Base-by-base conservation (phyloP, 2,329 filamentous ascomycete species). In the Ascosphaera aggregata region DNA sequence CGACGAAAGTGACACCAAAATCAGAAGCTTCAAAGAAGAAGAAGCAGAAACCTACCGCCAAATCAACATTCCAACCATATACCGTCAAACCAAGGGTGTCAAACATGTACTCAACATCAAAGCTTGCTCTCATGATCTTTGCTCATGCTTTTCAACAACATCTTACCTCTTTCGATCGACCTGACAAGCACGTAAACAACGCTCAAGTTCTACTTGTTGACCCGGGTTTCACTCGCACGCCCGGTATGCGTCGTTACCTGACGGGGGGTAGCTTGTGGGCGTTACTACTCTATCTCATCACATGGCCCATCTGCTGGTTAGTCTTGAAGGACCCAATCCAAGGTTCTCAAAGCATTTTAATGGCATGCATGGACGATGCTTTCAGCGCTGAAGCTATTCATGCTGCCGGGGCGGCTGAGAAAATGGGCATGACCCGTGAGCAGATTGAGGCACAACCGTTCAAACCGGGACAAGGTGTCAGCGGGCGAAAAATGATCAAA, bases 91-190 rank as follows among this genome's bases (percentile, higher is more conserved):
- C 39, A 13, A 30, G 22, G 9, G 34, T 20, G 34, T 38, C 18
- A 18, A 45, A 45, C 36, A 15, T 80, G 64, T 78, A 51, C 62
- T 69, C 58, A 71, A 67, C 62, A 68, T 76, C 65, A 63, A 64
- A 69, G 51, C 53, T 95, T 19, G 82, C 89, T 0, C 64, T 94
- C 36, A 91, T 86, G 66, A 73, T 79, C 13, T 95, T 98, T 53
- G 85, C 80, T 0, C 70, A 77, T 37, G 79, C 86, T 7, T 93
- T 86, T 54, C 86, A 95, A 59, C 89, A 92, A 54, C 86, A 94
- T 54, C 65, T 98, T 36, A 75, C 84, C 46, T 63, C 76, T 2
- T 92, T 91, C 57, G 71, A 80, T 50, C 69, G 89, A 18, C 82
- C 85, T 0, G 89, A 98, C 53, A 70, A 76, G 44, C 63, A 80